Evolutionary conservation across 768 basidiomycete species (phyloP), one percentile per base, ranked within the genome.

Genomic region (Russula brevipes): DNA sequence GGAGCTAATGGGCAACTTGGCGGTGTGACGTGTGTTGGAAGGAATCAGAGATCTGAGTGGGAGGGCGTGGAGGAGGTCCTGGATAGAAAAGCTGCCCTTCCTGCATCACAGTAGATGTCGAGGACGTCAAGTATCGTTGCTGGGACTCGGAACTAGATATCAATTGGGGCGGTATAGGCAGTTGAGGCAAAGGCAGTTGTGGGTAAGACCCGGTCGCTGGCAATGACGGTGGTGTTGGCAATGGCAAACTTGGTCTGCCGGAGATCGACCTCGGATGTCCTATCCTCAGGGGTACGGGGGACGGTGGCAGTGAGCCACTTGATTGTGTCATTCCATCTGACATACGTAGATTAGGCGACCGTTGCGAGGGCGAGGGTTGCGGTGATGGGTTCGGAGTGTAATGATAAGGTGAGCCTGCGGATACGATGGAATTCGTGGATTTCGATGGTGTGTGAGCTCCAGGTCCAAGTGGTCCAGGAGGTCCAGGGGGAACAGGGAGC

Each of bases 171-270:
- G 61, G 67, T 2, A 50, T 31, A 42, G 65, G 67, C 7, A 54
- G 17, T 57, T 66, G 66, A 54, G 66, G 63, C 35, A 73, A 69
- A 45, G 72, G 72, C 16, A 73, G 73, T 55, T 73, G 67, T 31
- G 70, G 69, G 42, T 74, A 69, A 36, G 72, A 72, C 19, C 72
- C 69, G 41, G 74, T 67, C 19, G 77, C 76, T 0, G 72, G 75
- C 0, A 73, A 72, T 11, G 36, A 31, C 16, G 76, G 76, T 2
- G 65, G 62, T 2, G 35, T 73, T 67, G 67, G 82, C 38, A 79
- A 79, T 56, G 83, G 84, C 24, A 87, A 74, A 67, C 80, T 78
- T 8, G 80, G 76, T 42, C 77, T 79, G 53, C 81, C 73, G n/a
- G 77, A 72, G 11, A 75, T 68, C 11, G 71, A 64, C 54, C 61